Conservation (phyloP, 345 rosid genomes). For the Erodium maritimum region DNA sequence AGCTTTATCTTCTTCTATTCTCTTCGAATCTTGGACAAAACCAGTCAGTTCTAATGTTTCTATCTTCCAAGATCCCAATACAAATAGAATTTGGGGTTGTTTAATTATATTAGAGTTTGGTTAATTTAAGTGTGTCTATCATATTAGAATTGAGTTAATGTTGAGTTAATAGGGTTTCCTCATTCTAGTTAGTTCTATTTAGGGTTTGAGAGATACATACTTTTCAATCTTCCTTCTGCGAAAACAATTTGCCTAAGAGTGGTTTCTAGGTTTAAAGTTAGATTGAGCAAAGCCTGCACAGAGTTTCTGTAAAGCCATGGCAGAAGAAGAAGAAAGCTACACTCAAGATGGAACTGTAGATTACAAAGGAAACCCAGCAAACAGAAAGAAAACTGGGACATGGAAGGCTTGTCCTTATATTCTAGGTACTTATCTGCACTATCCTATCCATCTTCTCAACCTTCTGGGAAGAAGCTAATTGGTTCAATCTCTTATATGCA, state of each 20-base stretch:
- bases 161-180: too few relatives aligned
- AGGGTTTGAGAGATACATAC: too few relatives aligned
- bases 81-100: too few relatives aligned
- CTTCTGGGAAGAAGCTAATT: not conserved
- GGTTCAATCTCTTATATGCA: not conserved
- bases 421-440: conserved; percentile 30
- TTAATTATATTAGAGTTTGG: too few relatives aligned
- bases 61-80: not conserved
- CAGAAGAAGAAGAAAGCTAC: conserved; percentile 27
- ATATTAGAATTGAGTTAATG: too few relatives aligned
- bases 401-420: conserved; percentile 83
- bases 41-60: not conserved
- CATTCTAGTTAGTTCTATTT: too few relatives aligned
- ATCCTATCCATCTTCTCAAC: not conserved
- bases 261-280: not conserved
- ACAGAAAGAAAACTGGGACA: conserved; percentile 50
- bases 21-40: not conserved
- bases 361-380: conserved; percentile 43
- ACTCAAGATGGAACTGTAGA: conserved; percentile 68
- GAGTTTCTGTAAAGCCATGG: conserved; percentile 12
- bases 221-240: too few relatives aligned
- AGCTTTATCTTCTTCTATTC: not conserved
- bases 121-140: too few relatives aligned
- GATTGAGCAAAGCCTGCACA: not conserved
- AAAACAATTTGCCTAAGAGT: too few relatives aligned